Evolutionary conservation across 179 eudicot species (phyloP).

Genomic region (Drosera spatulata): DNA sequence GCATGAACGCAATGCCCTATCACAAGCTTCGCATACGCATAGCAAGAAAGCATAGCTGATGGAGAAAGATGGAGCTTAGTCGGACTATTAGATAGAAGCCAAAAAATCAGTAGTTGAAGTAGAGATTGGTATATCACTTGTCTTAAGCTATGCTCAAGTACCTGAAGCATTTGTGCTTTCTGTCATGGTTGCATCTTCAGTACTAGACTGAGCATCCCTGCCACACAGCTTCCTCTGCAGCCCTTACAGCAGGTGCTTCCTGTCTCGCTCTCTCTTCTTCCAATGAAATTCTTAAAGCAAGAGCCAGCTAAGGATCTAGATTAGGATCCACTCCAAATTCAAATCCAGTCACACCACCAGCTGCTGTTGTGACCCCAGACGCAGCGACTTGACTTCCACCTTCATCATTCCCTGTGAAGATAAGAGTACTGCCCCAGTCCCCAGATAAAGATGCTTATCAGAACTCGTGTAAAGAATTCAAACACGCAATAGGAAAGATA

Average conservation of each 20-base stretch:
- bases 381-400: conserved; percentile 93
- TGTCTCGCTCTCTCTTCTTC: too few species aligned
- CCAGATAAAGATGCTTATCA: not conserved
- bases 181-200: conserved; percentile 77
- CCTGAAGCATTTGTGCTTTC: conserved; percentile 48
- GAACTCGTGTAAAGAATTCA: too few species aligned
- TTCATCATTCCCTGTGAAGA: conserved; percentile 11
- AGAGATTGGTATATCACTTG: conserved; percentile 23
- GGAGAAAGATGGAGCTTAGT: too few species aligned
- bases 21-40: too few species aligned
- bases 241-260: too few species aligned
- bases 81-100: too few species aligned
- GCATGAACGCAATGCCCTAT: too few species aligned
- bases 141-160: conserved; percentile 52
- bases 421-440: too few species aligned
- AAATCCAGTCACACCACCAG: conserved; percentile 20
- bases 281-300: conserved; percentile 43
- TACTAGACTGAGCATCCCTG: conserved; percentile 43
- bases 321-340: conserved; percentile 98
- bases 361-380: conserved; percentile 83
- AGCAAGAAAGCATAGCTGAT: too few species aligned
- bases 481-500: too few species aligned
- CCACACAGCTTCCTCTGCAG: conserved; percentile 13
- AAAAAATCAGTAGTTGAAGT: not conserved
- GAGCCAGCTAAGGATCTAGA: conserved; percentile 96